These are phyloP conservation scores for Orychophragmus violaceus DNA, from an alignment of 345 rosid genomes.

Conservation along the genomic window DNA sequence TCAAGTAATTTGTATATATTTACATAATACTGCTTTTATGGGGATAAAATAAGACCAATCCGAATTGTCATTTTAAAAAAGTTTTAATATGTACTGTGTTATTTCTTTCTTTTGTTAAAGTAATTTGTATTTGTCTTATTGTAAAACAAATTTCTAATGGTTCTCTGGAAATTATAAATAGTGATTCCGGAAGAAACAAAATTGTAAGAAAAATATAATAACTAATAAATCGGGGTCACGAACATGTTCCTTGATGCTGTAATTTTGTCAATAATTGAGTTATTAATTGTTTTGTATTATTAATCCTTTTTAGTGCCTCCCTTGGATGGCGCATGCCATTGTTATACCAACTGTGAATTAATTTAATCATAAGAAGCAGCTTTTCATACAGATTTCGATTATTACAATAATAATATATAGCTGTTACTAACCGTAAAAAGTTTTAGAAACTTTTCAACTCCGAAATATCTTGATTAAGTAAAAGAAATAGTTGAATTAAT, in stretches of 20 bases:
- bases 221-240: background rate
- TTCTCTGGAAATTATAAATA: background rate
- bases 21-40: background rate
- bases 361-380: background rate
- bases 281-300: background rate
- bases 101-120: background rate
- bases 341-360: background rate
- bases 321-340: background rate
- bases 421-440: background rate
- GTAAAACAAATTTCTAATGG: background rate
- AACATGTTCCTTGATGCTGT: conserved; percentile 24
- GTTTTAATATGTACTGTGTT: background rate
- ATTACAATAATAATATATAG: background rate
- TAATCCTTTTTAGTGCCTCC: background rate
- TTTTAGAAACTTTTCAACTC: background rate
- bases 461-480: background rate
- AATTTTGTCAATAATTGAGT: conserved; percentile 18
- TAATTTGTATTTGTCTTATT: background rate
- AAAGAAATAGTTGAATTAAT: background rate
- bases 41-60: background rate
- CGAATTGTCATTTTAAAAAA: background rate
- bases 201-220: background rate
- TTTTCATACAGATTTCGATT: background rate
- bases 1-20: background rate
- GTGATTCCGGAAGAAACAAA: background rate